phyloP scores from a whole-genome alignment of 352 stramenopile species.

The Phytophthora citrophthora region DNA sequence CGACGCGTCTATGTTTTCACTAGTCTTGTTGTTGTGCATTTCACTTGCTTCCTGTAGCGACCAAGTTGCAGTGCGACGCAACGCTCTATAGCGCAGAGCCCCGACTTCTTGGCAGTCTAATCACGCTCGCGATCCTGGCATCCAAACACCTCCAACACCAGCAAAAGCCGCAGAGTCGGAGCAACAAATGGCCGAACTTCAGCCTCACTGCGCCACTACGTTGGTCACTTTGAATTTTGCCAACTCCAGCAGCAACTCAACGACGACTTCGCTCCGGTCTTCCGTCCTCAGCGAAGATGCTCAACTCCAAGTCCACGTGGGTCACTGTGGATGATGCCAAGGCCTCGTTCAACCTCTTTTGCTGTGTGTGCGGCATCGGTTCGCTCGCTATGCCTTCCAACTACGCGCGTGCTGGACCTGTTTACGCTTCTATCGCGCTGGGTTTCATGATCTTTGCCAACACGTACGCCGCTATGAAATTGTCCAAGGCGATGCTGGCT shows the following conservation, averaged over 20 bases:
- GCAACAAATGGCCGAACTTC: constrained; percentile 8
- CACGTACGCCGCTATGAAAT: constrained; percentile 30
- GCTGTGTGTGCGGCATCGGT: constrained; percentile 30
- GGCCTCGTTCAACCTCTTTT: constrained; percentile 34
- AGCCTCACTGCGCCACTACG: background rate
- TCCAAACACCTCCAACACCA: constrained; percentile 29
- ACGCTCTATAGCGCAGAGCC: constrained; percentile 8
- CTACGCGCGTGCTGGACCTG: constrained; percentile 21
- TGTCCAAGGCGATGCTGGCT: constrained; percentile 29
- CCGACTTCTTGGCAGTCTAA: constrained; percentile 12
- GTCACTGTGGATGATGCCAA: constrained; percentile 29
- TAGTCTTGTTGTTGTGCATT: constrained; percentile 28
- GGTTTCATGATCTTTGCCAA: constrained; percentile 35
- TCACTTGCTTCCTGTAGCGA: constrained; percentile 5
- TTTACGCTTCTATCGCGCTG: constrained; percentile 25
- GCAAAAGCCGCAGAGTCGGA: constrained; percentile 23
- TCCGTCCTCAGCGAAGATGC: constrained; percentile 1
- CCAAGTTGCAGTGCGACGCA: constrained; percentile 15
- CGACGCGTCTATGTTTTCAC: constrained; percentile 25
- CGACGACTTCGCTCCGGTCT: constrained; percentile 9
- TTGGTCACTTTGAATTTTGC: constrained; percentile 29
- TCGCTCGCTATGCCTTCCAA: constrained; percentile 34
- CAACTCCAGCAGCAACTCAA: constrained; percentile 6
- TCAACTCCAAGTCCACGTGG: constrained; percentile 29
- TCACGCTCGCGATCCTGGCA: constrained; percentile 10